Evolutionary conservation across 495 filamentous ascomycete genomes (phyloP).

Genomic region (Hapsidospora chrysogenum): DNA sequence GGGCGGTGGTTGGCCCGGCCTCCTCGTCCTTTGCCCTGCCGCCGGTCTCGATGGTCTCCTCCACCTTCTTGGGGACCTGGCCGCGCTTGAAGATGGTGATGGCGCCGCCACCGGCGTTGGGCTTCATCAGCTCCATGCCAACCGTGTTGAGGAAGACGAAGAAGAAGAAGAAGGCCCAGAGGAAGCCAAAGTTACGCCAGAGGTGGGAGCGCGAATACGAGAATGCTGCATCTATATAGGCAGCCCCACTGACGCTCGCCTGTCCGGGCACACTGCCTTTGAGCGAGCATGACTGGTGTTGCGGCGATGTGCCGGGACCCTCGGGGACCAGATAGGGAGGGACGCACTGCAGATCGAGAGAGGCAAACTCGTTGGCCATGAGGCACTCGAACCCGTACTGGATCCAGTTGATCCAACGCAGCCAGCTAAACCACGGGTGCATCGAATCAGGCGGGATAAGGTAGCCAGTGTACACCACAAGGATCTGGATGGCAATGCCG

Average conservation of each 20-base stretch:
- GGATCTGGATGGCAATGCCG: constrained; percentile 47
- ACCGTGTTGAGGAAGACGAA: constrained; percentile 53
- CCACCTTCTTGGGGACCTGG: constrained; percentile 8
- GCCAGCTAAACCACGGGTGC: constrained; percentile 65
- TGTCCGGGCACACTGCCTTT: constrained; percentile 36
- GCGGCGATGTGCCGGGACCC: constrained; percentile 31
- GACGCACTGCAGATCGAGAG: constrained; percentile 29
- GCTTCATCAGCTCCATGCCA: constrained; percentile 49
- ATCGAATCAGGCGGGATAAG: constrained; percentile 51
- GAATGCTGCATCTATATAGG: constrained; percentile 39
- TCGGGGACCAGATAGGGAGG: constrained; percentile 34
- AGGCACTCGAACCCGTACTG: constrained; percentile 56
- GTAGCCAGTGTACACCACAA: constrained; percentile 63
- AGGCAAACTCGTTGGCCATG: constrained; percentile 53
- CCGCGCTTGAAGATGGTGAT: constrained; percentile 42
- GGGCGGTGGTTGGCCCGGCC: constrained; percentile 6
- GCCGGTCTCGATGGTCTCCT: constrained; percentile 12
- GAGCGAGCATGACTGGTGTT: constrained; percentile 43
- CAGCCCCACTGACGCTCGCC: constrained; percentile 35
- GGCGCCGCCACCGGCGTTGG: constrained; percentile 52
- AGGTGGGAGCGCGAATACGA: constrained; percentile 49
- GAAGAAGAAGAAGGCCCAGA: constrained; percentile 33
- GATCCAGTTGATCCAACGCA: constrained; percentile 60
- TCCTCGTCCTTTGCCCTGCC: constrained; percentile 10
- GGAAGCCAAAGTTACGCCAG: constrained; percentile 73